These are phyloP conservation scores for Telopea speciosissima DNA, from an alignment of 177 flowering plant genomes.

Conservation along the genomic window DNA sequence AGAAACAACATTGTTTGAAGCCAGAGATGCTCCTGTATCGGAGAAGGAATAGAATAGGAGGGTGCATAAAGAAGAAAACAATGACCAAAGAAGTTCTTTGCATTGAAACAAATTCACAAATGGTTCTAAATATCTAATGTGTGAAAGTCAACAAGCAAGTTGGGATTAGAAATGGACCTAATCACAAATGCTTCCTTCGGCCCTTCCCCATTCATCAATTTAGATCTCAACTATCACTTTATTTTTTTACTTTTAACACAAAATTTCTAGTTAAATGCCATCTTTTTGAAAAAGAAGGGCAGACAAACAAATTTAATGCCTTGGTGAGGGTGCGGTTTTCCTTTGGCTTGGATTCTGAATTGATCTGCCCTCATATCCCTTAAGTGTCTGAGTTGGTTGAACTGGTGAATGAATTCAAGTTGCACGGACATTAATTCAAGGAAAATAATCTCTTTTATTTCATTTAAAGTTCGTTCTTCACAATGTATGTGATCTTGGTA, in stretches of 20 bases:
- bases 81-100: not conserved
- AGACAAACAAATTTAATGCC: too few relatives aligned
- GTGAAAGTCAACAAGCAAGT: not conserved
- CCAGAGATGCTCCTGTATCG: not conserved
- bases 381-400: not conserved
- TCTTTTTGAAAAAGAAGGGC: too few relatives aligned
- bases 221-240: not conserved
- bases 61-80: not conserved
- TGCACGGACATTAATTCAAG: not conserved
- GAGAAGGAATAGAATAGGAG: not conserved
- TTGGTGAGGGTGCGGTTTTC: not conserved
- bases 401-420: not conserved
- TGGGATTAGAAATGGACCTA: not conserved
- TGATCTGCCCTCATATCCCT: not conserved
- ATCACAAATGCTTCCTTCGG: too few relatives aligned
- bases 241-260: too few relatives aligned
- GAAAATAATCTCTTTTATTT: too few relatives aligned
- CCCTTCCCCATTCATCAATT: not conserved
- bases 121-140: too few relatives aligned
- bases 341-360: not conserved
- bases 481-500: not conserved
- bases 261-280: too few relatives aligned
- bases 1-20: not conserved
- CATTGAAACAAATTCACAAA: too few relatives aligned
- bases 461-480: not conserved